Percentiles rank a stretch among this genome's conserved stretches.
phyloP scores from a whole-genome alignment of 345 rosid species.

The Lepidium didymum region DNA sequence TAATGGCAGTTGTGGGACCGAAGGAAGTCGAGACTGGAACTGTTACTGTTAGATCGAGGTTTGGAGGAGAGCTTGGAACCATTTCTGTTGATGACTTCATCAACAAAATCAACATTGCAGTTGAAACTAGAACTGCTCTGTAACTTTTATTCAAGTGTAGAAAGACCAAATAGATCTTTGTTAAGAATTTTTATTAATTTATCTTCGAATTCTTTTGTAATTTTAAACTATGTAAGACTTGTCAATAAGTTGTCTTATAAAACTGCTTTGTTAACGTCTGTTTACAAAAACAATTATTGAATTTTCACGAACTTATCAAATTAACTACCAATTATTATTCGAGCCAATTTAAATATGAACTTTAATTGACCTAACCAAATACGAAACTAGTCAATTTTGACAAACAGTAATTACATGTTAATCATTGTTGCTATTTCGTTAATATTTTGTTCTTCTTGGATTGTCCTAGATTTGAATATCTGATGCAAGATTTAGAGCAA shows the following conservation, averaged over 20 bases:
- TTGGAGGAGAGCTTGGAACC: constrained; percentile 78
- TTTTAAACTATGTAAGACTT: not conserved
- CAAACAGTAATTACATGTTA: too few relatives aligned
- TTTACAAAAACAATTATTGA: too few relatives aligned
- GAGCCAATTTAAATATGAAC: too few relatives aligned
- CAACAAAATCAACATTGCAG: constrained; percentile 43
- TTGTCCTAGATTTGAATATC: too few relatives aligned
- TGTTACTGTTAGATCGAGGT: constrained; percentile 77
- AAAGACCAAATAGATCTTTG: constrained; percentile 7
- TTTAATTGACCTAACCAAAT: too few relatives aligned
- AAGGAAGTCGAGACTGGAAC: constrained; percentile 71
- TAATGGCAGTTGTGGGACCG: constrained; percentile 90
- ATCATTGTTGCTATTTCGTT: too few relatives aligned
- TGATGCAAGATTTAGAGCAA: too few relatives aligned
- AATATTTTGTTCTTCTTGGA: too few relatives aligned
- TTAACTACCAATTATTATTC: too few relatives aligned
- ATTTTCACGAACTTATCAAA: too few relatives aligned
- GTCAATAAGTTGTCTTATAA: not conserved
- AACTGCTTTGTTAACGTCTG: too few relatives aligned
- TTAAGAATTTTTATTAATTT: not conserved
- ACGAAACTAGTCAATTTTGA: too few relatives aligned
- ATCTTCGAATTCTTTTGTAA: not conserved
- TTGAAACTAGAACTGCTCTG: constrained; percentile 42
- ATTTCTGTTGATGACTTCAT: constrained; percentile 60
- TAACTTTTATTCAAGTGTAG: constrained; percentile 22